phyloP scores from a whole-genome alignment of 495 filamentous ascomycete species.

The Hypoxylon fragiforme region DNA sequence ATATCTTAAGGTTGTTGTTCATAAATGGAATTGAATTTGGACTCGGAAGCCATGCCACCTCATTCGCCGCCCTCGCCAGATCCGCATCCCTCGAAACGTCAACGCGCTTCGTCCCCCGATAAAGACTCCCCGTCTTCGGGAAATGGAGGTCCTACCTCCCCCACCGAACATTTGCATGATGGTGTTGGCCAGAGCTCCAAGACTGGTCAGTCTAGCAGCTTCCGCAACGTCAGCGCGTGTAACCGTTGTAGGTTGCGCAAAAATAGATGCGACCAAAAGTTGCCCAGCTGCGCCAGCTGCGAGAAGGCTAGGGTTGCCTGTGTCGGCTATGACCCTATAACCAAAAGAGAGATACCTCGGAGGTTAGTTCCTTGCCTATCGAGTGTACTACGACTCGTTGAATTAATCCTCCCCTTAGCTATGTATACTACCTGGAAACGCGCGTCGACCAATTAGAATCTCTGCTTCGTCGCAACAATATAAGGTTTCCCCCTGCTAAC shows the following conservation, averaged over 20 bases:
- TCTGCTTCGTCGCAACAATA: constrained; percentile 68
- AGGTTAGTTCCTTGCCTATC: constrained; percentile 51
- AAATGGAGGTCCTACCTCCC: constrained; percentile 33
- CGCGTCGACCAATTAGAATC: constrained; percentile 80
- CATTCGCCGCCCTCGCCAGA: constrained; percentile 49
- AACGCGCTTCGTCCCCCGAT: constrained; percentile 53
- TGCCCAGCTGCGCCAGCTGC: constrained; percentile 87
- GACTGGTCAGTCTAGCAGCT: constrained; percentile 58
- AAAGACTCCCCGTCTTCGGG: constrained; percentile 48
- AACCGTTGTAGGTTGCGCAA: constrained; percentile 91
- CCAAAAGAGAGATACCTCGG: constrained; percentile 88
- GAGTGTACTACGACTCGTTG: neutral
- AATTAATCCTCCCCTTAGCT: constrained; percentile 54
- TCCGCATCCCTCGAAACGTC: constrained; percentile 52
- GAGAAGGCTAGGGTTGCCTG: constrained; percentile 88
- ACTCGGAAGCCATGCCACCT: constrained; percentile 41
- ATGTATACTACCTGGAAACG: constrained; percentile 92
- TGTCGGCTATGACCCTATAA: constrained; percentile 94
- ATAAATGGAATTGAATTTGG: constrained; percentile 36
- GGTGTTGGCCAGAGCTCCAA: constrained; percentile 36
- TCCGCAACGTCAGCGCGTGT: constrained; percentile 94
- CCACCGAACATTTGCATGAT: constrained; percentile 43
- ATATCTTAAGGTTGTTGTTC: constrained; percentile 4
- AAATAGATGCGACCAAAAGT: constrained; percentile 89
- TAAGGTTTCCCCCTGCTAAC: constrained; percentile 73